Evolutionary conservation across 805 yeast species (phyloP), one percentile per base, ranked within the genome.

Genomic region (Helenozyma baotianmanensis): DNA sequence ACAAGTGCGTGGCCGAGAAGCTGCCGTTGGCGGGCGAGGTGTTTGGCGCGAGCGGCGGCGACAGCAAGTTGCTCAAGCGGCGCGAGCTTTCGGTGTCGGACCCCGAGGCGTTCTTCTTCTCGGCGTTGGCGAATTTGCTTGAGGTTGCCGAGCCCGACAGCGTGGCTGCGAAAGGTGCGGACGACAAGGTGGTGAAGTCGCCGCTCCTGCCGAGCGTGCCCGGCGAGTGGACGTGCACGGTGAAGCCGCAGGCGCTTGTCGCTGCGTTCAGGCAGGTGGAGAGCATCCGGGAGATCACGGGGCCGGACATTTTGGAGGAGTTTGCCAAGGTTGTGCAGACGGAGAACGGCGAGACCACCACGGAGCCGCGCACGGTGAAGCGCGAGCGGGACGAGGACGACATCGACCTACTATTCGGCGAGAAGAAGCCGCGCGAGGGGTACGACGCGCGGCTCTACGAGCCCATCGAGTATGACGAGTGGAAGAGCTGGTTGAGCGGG

Each of bases 101-200:
- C 45, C 74, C 79, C 0, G 64, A 68, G 27, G 55, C 58, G 32
- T 76, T 71, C 48, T 70, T 75, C 43, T 59, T 67, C 29, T 71
- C 77, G 0, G 69, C 78, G 2, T 56, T 76, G 34, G 67, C 76
- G 7, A 74, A 75, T 48, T 54, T 71, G 23, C 56, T 75, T 38
- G 74, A 68, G 25, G 45, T 75, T 16, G 67, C 65, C 7, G 73
- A 64, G 9, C 60, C 24, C n/a, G 40, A 27, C 4, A 23, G 25
- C 9, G 18, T 4, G 3, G 35, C 16, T 10, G 19, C 30, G 3
- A 29, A 26, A 14, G 25, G 24, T 6, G 35, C 27, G 16, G 40
- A 36, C 11, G 27, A 23, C 11, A 27, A 16, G 30, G 17, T 47
- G 42, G 39, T 42, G 19, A 48, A 48, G 29, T 58, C 65, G 6